Evolutionary conservation across 768 basidiomycete genomes (phyloP).

Genomic region (Hemileccinum rubropunctum): DNA sequence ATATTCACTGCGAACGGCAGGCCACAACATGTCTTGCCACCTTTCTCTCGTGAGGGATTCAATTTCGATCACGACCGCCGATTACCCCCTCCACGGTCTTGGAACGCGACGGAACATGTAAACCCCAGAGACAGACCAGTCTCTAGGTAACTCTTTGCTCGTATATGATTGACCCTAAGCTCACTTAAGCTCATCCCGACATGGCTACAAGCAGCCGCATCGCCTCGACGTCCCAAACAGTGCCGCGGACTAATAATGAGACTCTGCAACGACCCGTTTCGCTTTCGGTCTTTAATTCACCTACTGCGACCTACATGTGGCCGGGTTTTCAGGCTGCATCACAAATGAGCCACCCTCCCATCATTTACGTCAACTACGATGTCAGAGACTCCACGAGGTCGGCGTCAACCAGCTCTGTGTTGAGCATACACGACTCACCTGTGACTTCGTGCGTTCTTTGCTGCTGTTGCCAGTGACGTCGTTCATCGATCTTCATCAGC

Average conservation of each 20-base stretch:
- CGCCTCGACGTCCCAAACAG: constrained; percentile 21
- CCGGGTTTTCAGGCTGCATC: constrained; percentile 45
- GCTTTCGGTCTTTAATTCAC: constrained; percentile 42
- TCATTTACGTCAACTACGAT: constrained; percentile 38
- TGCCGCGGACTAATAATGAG: constrained; percentile 22
- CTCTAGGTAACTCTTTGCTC: constrained; percentile 24
- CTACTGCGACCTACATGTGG: constrained; percentile 48
- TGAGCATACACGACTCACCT: constrained; percentile 30
- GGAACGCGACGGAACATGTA: constrained; percentile 23
- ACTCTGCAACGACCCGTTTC: constrained; percentile 33
- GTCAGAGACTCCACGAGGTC: constrained; percentile 32
- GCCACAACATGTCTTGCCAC: constrained; percentile 33
- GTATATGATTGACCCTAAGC: constrained; percentile 8
- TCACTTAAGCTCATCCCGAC: constrained; percentile 23
- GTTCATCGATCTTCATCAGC: constrained; percentile 20
- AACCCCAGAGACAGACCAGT: constrained; percentile 21
- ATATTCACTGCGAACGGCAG: constrained; percentile 29
- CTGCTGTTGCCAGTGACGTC: constrained; percentile 7
- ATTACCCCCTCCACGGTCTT: constrained; percentile 31
- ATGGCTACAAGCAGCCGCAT: constrained; percentile 18
- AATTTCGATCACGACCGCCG: constrained; percentile 34
- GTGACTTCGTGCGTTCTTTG: constrained; percentile 29
- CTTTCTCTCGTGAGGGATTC: constrained; percentile 31
- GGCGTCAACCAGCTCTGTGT: constrained; percentile 28
- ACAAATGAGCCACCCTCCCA: constrained; percentile 39